phyloP scores from a whole-genome alignment of 768 basidiomycete genomes.

The Neoboletus magnificus region DNA sequence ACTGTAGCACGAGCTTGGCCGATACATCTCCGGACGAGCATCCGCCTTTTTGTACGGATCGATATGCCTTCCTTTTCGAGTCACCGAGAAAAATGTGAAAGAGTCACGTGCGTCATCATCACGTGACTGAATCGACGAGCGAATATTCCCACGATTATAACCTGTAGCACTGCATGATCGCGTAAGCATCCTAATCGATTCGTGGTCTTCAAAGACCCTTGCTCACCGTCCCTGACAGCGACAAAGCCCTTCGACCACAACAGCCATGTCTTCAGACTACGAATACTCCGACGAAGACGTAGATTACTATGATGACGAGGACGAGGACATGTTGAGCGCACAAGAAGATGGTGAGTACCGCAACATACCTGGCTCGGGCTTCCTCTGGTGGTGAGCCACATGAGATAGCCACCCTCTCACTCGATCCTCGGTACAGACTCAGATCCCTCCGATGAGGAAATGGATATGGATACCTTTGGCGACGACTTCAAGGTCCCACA shows the following conservation, averaged over 20 bases:
- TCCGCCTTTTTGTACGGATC: constrained; percentile 17
- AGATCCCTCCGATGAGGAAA: constrained; percentile 53
- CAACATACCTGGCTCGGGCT: constrained; percentile 1
- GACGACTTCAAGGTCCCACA: constrained; percentile 60
- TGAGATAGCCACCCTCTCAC: constrained; percentile 15
- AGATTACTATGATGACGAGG: constrained; percentile 68
- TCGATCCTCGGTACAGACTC: constrained; percentile 33
- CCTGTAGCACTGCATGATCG: constrained; percentile 14
- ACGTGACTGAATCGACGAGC: not conserved
- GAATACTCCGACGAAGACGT: constrained; percentile 67
- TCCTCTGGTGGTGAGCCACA: constrained; percentile 24
- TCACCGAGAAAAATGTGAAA: constrained; percentile 9
- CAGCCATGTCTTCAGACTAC: constrained; percentile 61
- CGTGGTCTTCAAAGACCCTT: constrained; percentile 12
- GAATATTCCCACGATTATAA: constrained; percentile 9
- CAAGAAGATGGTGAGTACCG: constrained; percentile 51
- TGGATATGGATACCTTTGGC: constrained; percentile 64
- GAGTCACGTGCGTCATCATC: constrained; percentile 6
- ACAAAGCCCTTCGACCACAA: constrained; percentile 9
- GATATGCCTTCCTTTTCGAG: constrained; percentile 30
- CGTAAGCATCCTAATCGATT: constrained; percentile 32
- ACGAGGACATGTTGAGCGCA: constrained; percentile 60
- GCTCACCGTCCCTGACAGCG: constrained; percentile 18
- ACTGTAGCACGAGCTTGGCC: constrained; percentile 9
- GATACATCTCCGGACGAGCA: constrained; percentile 27